A percentile compares a stretch with the other conserved stretches of the same genome.
phyloP scores from a whole-genome alignment of 2,329 filamentous ascomycete genomes.

The Zasmidium cellare region DNA sequence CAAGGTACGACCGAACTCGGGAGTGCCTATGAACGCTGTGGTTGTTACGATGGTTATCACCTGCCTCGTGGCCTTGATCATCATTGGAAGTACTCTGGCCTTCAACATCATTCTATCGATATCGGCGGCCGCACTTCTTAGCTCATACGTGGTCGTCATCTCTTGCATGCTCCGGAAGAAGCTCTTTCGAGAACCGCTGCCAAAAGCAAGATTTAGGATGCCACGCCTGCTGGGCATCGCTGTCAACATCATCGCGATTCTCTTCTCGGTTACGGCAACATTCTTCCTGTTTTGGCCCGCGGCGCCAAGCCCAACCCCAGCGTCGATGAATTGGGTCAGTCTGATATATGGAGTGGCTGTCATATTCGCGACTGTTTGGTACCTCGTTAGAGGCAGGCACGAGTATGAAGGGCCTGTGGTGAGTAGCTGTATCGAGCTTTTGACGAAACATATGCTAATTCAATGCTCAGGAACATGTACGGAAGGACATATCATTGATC shows the following conservation, averaged over 20 bases:
- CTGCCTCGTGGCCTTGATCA: not conserved
- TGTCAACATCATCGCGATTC: slow-evolving; percentile 10
- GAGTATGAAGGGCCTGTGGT: slow-evolving; percentile 26
- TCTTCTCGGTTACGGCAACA: slow-evolving; percentile 1
- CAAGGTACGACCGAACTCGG: slow-evolving; percentile 11
- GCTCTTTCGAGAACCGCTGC: slow-evolving; percentile 9
- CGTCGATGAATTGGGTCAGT: slow-evolving; percentile 26
- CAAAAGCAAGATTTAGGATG: slow-evolving; percentile 11
- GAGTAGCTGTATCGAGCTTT: not conserved
- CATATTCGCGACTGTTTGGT: slow-evolving; percentile 20
- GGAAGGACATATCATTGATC: not conserved
- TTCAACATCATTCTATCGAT: slow-evolving; percentile 46
- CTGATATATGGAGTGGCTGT: slow-evolving; percentile 33
- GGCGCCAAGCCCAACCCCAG: slow-evolving; percentile 14
- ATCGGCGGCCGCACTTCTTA: slow-evolving; percentile 39
- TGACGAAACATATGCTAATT: not conserved
- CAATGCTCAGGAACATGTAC: not conserved
- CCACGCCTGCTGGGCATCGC: slow-evolving; percentile 28
- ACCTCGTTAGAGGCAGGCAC: slow-evolving; percentile 17
- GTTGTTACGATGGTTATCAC: slow-evolving; percentile 8
- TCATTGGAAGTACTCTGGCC: slow-evolving; percentile 34
- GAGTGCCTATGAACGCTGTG: slow-evolving; percentile 11
- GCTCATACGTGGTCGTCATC: slow-evolving; percentile 39
- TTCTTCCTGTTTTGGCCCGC: slow-evolving; percentile 14
- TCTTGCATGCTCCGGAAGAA: slow-evolving; percentile 10